Percentiles rank a stretch among this genome's conserved stretches.
Conservation (phyloP, 2,329 filamentous ascomycete species). For the Claviceps monticola region DNA sequence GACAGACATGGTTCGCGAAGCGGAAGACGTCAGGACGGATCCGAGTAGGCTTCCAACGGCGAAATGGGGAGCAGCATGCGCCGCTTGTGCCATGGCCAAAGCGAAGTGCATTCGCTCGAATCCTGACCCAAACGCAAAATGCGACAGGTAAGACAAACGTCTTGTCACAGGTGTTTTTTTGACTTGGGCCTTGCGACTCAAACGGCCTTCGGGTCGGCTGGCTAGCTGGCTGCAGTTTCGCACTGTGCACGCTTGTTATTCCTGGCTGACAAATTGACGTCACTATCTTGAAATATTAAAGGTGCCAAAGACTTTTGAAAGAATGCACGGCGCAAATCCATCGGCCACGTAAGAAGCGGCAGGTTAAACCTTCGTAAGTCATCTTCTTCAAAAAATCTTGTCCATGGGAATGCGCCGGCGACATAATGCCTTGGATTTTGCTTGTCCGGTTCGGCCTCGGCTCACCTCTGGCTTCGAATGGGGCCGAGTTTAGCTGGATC, state of each 20-base stretch:
- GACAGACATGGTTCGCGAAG: slow-evolving; percentile 2
- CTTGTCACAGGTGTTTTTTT: too few species aligned
- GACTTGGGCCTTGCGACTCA: too few species aligned
- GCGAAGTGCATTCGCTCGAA: slow-evolving; percentile 35
- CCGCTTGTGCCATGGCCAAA: slow-evolving; percentile 33
- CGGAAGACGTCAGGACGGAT: slow-evolving; percentile 5
- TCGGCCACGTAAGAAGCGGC: slow-evolving; percentile 36
- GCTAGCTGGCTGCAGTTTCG: neutral
- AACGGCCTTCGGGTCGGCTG: too few species aligned
- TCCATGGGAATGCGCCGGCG: neutral
- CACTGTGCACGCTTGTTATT: neutral
- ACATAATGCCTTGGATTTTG: too few species aligned
- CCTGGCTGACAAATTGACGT: slow-evolving; percentile 2
- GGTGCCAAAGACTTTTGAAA: slow-evolving; percentile 34
- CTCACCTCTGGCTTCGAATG: too few species aligned
- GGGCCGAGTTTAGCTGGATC: too few species aligned
- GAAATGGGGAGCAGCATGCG: slow-evolving; percentile 37
- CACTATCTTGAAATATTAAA: slow-evolving; percentile 10
- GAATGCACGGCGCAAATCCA: slow-evolving; percentile 33
- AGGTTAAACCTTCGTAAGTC: slow-evolving; percentile 35
- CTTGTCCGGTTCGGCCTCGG: too few species aligned
- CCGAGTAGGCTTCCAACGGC: slow-evolving; percentile 21
- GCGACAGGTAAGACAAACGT: slow-evolving; percentile 29
- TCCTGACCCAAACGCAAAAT: slow-evolving; percentile 23
- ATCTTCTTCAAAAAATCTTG: neutral